These are phyloP conservation scores for Coniochaeta sp. DNA, from an alignment of 2,329 filamentous ascomycete genomes.

Conservation along the genomic window DNA sequence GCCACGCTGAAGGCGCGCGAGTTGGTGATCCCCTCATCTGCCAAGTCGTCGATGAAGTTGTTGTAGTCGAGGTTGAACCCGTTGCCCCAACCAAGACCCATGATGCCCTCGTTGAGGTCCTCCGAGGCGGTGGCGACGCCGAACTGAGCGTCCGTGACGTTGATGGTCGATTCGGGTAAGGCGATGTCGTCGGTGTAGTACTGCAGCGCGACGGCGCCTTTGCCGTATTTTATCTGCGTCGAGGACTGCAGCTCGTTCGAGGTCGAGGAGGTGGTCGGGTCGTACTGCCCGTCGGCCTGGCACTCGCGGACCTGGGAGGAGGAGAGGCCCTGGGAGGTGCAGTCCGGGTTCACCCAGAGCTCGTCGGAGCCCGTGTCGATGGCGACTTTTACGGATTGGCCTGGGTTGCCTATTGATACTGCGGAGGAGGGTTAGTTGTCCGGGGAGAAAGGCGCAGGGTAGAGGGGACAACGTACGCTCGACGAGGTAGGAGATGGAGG, in stretches of 20 bases:
- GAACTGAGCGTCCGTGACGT: too few species aligned
- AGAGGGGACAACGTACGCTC: not conserved
- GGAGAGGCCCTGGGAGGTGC: slow-evolving; percentile 33
- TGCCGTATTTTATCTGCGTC: slow-evolving; percentile 20
- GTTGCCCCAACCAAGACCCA: slow-evolving; percentile 24
- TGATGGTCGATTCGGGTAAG: slow-evolving; percentile 19
- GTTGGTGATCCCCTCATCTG: slow-evolving; percentile 17
- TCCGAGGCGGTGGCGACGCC: slow-evolving; percentile 20
- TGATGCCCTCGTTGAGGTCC: slow-evolving; percentile 22
- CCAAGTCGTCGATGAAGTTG: slow-evolving; percentile 40
- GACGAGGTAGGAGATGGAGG: slow-evolving; percentile 1
- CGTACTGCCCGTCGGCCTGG: slow-evolving; percentile 30
- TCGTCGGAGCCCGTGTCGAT: slow-evolving; percentile 48
- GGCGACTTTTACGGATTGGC: slow-evolving; percentile 38
- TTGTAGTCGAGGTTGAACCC: slow-evolving; percentile 19
- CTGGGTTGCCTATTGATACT: slow-evolving; percentile 35
- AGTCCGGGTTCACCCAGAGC: slow-evolving; percentile 52
- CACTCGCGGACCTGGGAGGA: slow-evolving; percentile 28
- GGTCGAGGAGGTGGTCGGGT: slow-evolving; percentile 16
- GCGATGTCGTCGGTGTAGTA: slow-evolving; percentile 23
- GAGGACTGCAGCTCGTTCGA: slow-evolving; percentile 8
- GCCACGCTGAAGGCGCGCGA: slow-evolving; percentile 16
- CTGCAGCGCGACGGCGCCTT: slow-evolving; percentile 18
- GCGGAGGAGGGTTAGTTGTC: not conserved
- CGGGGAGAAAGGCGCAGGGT: not conserved